Base-by-base conservation (phyloP, 257 asterid genomes). In the Rauvolfia tetraphylla region DNA sequence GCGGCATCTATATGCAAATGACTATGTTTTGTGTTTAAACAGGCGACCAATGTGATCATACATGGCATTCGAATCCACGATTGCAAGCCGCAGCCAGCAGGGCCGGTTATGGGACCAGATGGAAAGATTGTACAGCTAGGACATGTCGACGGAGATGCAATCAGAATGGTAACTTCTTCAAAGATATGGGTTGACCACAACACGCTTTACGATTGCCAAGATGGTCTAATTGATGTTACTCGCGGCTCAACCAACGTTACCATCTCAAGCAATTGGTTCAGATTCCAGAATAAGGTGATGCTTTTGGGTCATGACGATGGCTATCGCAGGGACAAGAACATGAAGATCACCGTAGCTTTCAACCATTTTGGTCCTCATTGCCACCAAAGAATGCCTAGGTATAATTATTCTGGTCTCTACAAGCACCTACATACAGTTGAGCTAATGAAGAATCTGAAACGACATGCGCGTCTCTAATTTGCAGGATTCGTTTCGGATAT, bases 361-460 rank as follows among this genome's bases (percentile, higher is more conserved):
- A 93, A 93, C 89, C 87, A 90, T 84, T 93, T 93, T 53, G 97
- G 97, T 65, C 98, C 97, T 33, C 80, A 56, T 22, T 93, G 98
- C 80, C 79, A 74, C 2, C 98, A 93, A 3, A 88, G 97, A 82
- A 93, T 93, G 96, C 98, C 98, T 0, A 92, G 97, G 97, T 46
- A 13, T 2, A 2, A 46, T 46, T 1, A 46, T 46, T 6, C 10
- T 46, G 44, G 4, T 41, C 44, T 41, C 8, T 41, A 41, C 5
- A 6, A 1, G 44, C 44, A 41, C 44, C 8, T 41, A 41, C 44
- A 9, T 41, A 41, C n/a, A 9, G 8, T 41, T 41, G 8, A 1
- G 44, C 8, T 41, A 88, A 84, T 13, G 27, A 58, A 57, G 1
- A 4, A 42, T 48, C 61, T 62, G 53, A 49, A 29, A 68, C 44